These are phyloP conservation scores for Peltaster fructicola DNA, from an alignment of 2,329 filamentous ascomycete genomes.

Conservation along the genomic window DNA sequence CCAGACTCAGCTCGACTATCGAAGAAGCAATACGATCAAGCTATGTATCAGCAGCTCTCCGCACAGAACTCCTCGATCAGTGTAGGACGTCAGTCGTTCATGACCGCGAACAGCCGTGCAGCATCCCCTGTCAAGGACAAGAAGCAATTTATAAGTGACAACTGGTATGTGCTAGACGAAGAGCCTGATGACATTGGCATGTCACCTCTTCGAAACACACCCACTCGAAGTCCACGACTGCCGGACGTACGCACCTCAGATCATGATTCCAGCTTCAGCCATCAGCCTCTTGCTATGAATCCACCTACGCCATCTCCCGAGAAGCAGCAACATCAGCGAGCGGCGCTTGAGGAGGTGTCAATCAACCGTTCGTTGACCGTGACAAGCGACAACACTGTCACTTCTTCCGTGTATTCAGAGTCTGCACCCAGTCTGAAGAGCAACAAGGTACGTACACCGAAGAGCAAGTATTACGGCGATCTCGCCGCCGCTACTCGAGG, in stretches of 20 bases:
- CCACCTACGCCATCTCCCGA: conserved; percentile 23
- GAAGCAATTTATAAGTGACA: conserved; percentile 25
- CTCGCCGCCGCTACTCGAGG: conserved; percentile 25
- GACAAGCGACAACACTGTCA: conserved; percentile 10
- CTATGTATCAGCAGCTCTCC: conserved; percentile 18
- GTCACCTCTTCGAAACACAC: conserved; percentile 2
- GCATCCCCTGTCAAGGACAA: no score
- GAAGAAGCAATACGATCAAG: conserved; percentile 30
- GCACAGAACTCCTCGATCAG: no score
- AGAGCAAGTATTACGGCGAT: conserved; percentile 29
- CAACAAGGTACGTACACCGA: conserved; percentile 17
- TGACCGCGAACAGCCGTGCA: no score
- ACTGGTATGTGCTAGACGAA: conserved; percentile 27
- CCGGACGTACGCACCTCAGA: conserved; percentile 1
- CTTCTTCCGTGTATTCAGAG: conserved; percentile 19
- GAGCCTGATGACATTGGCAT: conserved; percentile 6
- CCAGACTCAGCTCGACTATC: conserved; percentile 36
- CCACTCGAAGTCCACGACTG: conserved; percentile 1
- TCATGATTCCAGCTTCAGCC: conserved; percentile 12
- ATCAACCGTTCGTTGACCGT: conserved; percentile 18
- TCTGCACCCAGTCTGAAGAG: conserved; percentile 11
- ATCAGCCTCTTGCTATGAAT: conserved; percentile 30
- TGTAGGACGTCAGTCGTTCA: no score
- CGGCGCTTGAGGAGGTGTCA: conserved; percentile 4
- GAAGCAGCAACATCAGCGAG: conserved; percentile 2